A percentile compares a stretch with the other conserved stretches of the same genome.
Evolutionary conservation across 1,139 yeast species (phyloP).

Genomic region (Scheffersomyces illinoinensis): DNA sequence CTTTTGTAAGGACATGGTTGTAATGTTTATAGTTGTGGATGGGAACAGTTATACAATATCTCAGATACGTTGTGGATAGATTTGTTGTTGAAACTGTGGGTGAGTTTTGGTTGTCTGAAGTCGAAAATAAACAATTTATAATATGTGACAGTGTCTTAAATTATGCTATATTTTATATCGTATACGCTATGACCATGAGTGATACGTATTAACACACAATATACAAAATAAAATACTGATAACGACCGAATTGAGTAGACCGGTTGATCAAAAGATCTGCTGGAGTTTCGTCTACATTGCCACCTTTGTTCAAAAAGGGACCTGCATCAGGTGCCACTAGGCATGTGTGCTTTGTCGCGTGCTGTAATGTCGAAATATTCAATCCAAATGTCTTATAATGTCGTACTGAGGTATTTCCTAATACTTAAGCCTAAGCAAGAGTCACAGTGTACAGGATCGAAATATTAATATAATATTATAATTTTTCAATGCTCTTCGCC

Average conservation of each 20-base stretch:
- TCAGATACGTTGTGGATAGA: too few species aligned
- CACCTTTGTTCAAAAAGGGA: not conserved
- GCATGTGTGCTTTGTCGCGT: not conserved
- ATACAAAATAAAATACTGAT: too few species aligned
- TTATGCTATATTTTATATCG: not conserved
- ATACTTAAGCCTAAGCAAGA: too few species aligned
- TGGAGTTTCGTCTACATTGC: not conserved
- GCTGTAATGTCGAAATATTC: not conserved
- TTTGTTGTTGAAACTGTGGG: not conserved
- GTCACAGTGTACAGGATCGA: too few species aligned
- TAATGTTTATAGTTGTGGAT: not conserved
- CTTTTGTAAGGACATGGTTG: slow-evolving; percentile 44
- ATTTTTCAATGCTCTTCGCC: not conserved
- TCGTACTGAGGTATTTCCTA: too few species aligned
- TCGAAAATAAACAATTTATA: too few species aligned
- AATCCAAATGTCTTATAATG: too few species aligned
- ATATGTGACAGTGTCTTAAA: not conserved
- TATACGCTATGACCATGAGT: not conserved
- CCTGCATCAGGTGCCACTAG: not conserved
- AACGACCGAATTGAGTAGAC: not conserved
- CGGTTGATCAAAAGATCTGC: not conserved
- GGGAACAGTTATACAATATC: not conserved
- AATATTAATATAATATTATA: too few species aligned
- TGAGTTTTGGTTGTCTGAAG: not conserved
- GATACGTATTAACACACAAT: not conserved